phyloP scores from a whole-genome alignment of 768 basidiomycete genomes.

The Clitopilus passeckerianus region DNA sequence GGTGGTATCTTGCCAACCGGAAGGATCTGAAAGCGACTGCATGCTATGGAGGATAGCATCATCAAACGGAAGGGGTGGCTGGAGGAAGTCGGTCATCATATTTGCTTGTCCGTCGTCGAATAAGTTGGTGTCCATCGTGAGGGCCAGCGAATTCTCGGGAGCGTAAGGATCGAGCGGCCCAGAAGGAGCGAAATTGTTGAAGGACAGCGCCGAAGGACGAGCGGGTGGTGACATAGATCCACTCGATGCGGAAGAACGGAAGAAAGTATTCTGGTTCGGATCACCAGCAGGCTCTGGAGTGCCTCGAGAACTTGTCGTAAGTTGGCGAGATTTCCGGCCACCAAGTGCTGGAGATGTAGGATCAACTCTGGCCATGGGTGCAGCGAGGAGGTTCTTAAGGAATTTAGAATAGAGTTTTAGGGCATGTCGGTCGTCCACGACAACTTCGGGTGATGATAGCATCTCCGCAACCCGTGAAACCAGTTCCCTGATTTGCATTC shows the following conservation, averaged over 20 bases:
- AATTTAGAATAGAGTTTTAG: conserved; percentile 80
- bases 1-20: conserved; percentile 49
- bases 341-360: conserved; percentile 9
- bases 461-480: conserved; percentile 67
- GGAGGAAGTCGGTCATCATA: conserved; percentile 39
- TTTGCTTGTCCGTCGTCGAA: conserved; percentile 14
- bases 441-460: conserved; percentile 63
- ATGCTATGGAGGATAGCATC: conserved; percentile 57
- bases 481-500: conserved; percentile 53
- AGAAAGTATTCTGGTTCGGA: conserved; percentile 13
- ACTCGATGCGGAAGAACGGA: conserved; percentile 24
- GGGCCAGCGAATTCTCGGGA: conserved; percentile 9
- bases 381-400: conserved; percentile 64
- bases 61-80: conserved; percentile 53
- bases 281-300: conserved; percentile 15
- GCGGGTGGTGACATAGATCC: conserved; percentile 45
- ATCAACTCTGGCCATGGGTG: conserved; percentile 41
- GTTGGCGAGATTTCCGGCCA: conserved; percentile 7
- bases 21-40: conserved; percentile 50
- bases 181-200: conserved; percentile 41
- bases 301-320: conserved; percentile 9
- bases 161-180: conserved; percentile 38
- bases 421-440: conserved; percentile 77
- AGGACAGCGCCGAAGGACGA: conserved; percentile 36
- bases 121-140: conserved; percentile 11